Evolutionary conservation across 169 alveolate genomes (phyloP), one percentile per base, ranked within the genome.

Genomic region (Eimeria brunetti): DNA sequence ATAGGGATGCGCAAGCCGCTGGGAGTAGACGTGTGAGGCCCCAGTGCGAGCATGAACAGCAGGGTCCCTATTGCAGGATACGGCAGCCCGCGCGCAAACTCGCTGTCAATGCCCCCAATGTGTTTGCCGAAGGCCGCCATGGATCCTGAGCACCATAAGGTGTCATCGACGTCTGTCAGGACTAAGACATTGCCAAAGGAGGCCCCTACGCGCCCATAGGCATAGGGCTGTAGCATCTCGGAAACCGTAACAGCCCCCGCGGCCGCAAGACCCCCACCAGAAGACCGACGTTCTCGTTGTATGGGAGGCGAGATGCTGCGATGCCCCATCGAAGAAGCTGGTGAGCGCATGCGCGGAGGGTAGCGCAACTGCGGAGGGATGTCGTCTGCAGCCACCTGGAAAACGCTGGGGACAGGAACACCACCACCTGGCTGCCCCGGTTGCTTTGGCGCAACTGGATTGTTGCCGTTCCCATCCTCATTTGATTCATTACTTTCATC

Each of bases 141-240:
- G 38, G 75, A 62, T n/a, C 95, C 95, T 51, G 95, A 92, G 22
- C 71, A 64, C 95, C 95, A 92, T 67, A 92, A 56, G n/a, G 95
- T 92, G 36, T 92, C 95, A 46, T 92, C 95, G 36, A 92, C 60
- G 64, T 92, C 95, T 9, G 95, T 81, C 51, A 92, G 76, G 11
- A 92, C 85, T 46, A 92, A 60, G 1, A 81, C 76, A 27, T 51
- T 73, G 58, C 83, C 49, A 41, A 49, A 81, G 60, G 62, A 41
- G 67, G 95, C 92, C 46, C 76, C 75, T 9, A 92, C 92, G 36
- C 95, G 91, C 49, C 60, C 56, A 69, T 14, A 84, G n/a, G 67
- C 38, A 38, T 60, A 33, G 12, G 91, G 73, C 41, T 84, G 56
- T 60, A 60, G 78, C 75, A 30, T n/a, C 36, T 53, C 89, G 2